Base-by-base conservation (phyloP, 208 protist species). In the Trypanosoma avium region DNA sequence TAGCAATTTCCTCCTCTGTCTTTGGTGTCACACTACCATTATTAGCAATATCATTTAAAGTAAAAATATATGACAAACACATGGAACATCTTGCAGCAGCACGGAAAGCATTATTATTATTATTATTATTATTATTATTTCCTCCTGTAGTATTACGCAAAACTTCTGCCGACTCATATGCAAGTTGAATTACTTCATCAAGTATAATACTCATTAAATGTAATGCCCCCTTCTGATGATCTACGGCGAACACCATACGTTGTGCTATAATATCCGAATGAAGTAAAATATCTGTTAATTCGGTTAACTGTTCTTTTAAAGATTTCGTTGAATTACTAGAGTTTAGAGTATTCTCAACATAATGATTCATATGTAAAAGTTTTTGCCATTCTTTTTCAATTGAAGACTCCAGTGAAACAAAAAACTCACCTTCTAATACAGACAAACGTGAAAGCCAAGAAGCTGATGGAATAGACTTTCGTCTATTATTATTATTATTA, bases 191-290 rank as follows among this genome's bases (percentile, higher is more conserved):
- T 36, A 91, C 40, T 27, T 75, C 73, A 57, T 95, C 88, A n/a
- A 92, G 73, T 13, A 90, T 54, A n/a, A 92, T 30, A 48, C 81
- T 88, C 49, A 90, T 50, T 17, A 82, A 40, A 67, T 95, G 85
- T 22, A 82, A 61, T 5, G 76, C 73, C 3, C 67, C 68, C 17
- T 75, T 33, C n/a, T 73, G 61, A 69, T 92, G 83, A 17, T 91
- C 81, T 27, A 95, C 57, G 13, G 79, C 84, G 50, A 91, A 92
- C 13, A 73, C 32, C 85, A 91, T 92, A 19, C 83, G 77, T 32
- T 60, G 19, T 0, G 81, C 83, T 5, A 95, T 77, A 22, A 64
- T 59, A 17, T 71, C 70, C 2, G 43, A 40, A 35, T 67, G 49
- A 36, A 79, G 57, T 27, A 79, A 45, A 0, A 35, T 17, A 7